Evolutionary conservation across 441 rosid species (phyloP), one percentile per base, ranked within the genome.

Genomic region (Isatis lusitanica): DNA sequence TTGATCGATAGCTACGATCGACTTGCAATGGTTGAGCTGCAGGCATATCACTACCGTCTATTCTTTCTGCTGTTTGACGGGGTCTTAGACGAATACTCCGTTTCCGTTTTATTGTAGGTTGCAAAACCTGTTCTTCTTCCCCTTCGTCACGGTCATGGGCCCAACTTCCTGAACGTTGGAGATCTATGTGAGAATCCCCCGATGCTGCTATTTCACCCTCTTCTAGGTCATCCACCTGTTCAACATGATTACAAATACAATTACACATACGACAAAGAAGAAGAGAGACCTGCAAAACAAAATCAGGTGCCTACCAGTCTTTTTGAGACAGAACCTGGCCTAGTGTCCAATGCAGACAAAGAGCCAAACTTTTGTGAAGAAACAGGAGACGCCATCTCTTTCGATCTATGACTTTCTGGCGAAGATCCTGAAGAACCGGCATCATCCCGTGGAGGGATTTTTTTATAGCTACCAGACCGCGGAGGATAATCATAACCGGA

Each of bases 61-160:
- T 74, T 83, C 79, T 92, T 80, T 93, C 98, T 78, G 83, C 48
- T 15, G 87, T 78, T 42, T 84, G 96, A 62, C 98, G 97, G 35
- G 97, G 97, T 55, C 99, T 90, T 78, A 90, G 44, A 62, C 99
- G 88, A 78, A 92, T 86, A 80, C 99, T 96, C 16, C 98, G 97
- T 74, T 96, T 96, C 65, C 98, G 82, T 85, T 89, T 93, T 79
- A 96, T 89, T 84, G 82, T 96, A 67, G 99, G 99, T 79, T 93
- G 98, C 77, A 93, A 69, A 83, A 96, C 99, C 83, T 93, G 99
- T 73, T 96, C 98, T 60, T 93, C 98, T 83, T 93, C 99, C 67
- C 92, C 97, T 84, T 92, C 98, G 17, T 90, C 98, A 4, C 93
- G 96, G 50, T 92, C 98, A 78, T 89, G 97, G 63, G 85, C 84